Base-by-base conservation (phyloP, 2,329 filamentous ascomycete species). In the Dactylellina leptospora region DNA sequence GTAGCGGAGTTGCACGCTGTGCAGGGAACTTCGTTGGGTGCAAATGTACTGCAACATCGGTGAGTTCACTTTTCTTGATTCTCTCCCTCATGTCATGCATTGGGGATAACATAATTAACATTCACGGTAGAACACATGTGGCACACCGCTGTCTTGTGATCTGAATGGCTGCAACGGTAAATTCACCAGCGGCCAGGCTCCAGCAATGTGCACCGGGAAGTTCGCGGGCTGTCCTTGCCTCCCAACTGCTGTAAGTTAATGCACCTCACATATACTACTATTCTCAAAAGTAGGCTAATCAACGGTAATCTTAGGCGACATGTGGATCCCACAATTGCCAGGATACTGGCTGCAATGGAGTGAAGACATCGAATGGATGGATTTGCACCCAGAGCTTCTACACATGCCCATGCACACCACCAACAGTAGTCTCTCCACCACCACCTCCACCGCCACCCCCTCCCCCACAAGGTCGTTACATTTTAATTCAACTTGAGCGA, bases 1-100 rank as follows among this genome's bases (percentile, higher is more conserved):
- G 55, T 16, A 23, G 25, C 3, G 55, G 55, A 18, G 45, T 59
- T 18, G 55, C 55, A 9, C 25, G 55, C 6, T 59, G 55, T 48
- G 45, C 55, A 10, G 55, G 55, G 13, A 59, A 59, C 27, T 59
- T 59, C 25, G 36, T 59, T 33, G 55, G 55, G 2, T 59, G 55
- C 11, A 59, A 38, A 27, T 59, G 55, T 18, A 48, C 5, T 48
- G 40, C 55, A 8, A 59, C 55, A 23, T 18, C 55, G 6, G 51
- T 27, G 23, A 42, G 36, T 13, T 27, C 20, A 42, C 47, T 20
- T 42, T 42, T 40, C 53, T 10, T 40, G 44, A 25, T 44, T 45
- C n/a, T 56, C 16, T 33, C 20, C 36, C 23, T 36, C 33, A 18
- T 56, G 53, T 28, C 25, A 25, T 59, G 40, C 18, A 59, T 44